Base-by-base conservation (phyloP, 208 protist genomes). In the Leishmania amazonensis region DNA sequence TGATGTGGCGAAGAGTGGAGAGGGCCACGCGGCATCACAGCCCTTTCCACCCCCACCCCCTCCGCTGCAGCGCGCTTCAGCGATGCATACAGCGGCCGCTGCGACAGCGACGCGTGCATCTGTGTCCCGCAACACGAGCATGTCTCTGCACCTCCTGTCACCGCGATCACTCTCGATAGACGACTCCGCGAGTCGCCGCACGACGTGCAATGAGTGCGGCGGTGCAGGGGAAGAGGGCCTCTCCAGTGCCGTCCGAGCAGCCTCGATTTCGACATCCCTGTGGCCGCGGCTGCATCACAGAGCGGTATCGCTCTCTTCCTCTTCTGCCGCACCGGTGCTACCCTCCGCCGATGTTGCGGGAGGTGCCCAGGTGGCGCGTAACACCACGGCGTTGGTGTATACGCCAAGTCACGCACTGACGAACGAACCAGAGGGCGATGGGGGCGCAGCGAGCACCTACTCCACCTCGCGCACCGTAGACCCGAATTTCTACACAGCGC, bases 271-370 rank as follows among this genome's bases (percentile, higher is more conserved):
- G 6, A 45, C 58, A 40, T 24, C n/a, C 17, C n/a, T 71, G 47
- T 79, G 81, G 81, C 81, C 77, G 45, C 76, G 40, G n/a, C 62
- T 85, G 49, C 42, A 6, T 28, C 28, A 60, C 47, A 54, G 3
- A 1, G n/a, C 38, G 11, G 15, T 24, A 53, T 28, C 35, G 45
- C n/a, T 4, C 21, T 64, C 28, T 9, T 35, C 19, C 31, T 28
- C n/a, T 4, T 53, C 45, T 49, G 76, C 42, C 45, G 40, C 62
- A n/a, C 21, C 31, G 15, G 40, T 54, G 70, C 45, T 31, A 24
- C 28, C 24, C 70, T 11, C 28, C 45, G 24, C 38, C 24, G 40
- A 54, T 15, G 70, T 38, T 51, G 24, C 70, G 19, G 70, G 28
- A 74, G 45, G 9, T 51, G 70, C 70, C 70, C 38, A 51, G 70